These are phyloP conservation scores for Amaranthus tricolor DNA, from an alignment of 179 eudicot species.

Conservation along the genomic window DNA sequence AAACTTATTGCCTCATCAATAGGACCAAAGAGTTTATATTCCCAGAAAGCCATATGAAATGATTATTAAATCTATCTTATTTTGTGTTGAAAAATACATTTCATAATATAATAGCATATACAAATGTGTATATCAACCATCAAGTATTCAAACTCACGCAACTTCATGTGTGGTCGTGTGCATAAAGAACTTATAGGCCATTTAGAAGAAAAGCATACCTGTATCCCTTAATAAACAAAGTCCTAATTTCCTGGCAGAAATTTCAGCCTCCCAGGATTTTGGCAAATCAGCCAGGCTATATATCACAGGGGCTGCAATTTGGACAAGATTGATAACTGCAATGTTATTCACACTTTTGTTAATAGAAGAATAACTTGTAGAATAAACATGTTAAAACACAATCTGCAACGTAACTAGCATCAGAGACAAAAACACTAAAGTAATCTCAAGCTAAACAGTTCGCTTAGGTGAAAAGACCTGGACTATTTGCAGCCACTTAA, in stretches of 20 bases:
- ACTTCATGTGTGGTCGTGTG: background rate
- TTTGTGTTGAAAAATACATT: background rate
- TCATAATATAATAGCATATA: background rate
- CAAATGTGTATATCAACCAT: background rate
- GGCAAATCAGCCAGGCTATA: background rate
- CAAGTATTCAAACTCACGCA: background rate
- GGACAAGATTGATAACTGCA: background rate
- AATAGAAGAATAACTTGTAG: background rate
- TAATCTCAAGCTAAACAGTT: background rate
- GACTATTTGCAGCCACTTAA: too few relatives aligned
- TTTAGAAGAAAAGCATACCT: background rate
- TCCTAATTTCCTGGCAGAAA: background rate
- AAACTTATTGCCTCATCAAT: background rate
- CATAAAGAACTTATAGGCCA: background rate
- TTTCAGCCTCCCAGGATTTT: background rate
- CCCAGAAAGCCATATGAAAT: background rate
- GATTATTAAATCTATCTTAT: background rate
- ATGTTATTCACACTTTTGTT: background rate
- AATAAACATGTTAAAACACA: background rate
- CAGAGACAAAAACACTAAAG: background rate
- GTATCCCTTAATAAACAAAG: background rate
- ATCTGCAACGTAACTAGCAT: background rate
- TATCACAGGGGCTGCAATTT: background rate
- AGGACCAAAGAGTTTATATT: background rate
- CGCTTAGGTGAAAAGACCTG: too few relatives aligned